These are phyloP conservation scores for Penicillium sclerotigenum DNA, from an alignment of 2,329 filamentous ascomycete species.

Conservation along the genomic window DNA sequence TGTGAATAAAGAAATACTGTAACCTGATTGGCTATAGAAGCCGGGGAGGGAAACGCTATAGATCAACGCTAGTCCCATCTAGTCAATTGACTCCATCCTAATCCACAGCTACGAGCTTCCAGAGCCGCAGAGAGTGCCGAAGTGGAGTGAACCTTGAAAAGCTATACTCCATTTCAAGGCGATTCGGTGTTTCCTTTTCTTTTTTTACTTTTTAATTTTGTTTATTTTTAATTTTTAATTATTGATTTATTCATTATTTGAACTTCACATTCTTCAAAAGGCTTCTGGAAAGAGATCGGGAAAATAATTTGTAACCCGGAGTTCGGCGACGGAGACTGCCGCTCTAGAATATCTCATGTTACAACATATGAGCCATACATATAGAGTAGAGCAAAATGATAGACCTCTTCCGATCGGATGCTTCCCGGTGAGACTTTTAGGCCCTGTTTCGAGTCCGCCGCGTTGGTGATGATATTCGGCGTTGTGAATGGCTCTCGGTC, in stretches of 20 bases:
- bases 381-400: background rate
- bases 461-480: slow-evolving; percentile 1
- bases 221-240: background rate
- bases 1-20: background rate
- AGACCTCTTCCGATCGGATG: slow-evolving; percentile 2
- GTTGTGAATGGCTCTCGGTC: slow-evolving; percentile 10
- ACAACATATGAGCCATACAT: background rate
- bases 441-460: slow-evolving; percentile 7
- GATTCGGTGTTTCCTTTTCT: slow-evolving; percentile 2
- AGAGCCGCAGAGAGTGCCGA: slow-evolving; percentile 29
- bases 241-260: too few relatives aligned
- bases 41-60: slow-evolving; percentile 17
- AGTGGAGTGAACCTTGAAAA: slow-evolving; percentile 18
- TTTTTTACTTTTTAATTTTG: background rate
- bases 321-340: background rate
- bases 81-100: background rate
- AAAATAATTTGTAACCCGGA: background rate
- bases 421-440: slow-evolving; percentile 8
- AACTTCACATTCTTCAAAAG: background rate
- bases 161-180: background rate
- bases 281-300: background rate
- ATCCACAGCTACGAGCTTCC: slow-evolving; percentile 24
- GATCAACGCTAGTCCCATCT: background rate
- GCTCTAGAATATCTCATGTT: background rate
- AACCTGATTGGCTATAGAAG: slow-evolving; percentile 16